phyloP scores from a whole-genome alignment of 2,329 filamentous ascomycete genomes.

The Aspergillus jensenii region DNA sequence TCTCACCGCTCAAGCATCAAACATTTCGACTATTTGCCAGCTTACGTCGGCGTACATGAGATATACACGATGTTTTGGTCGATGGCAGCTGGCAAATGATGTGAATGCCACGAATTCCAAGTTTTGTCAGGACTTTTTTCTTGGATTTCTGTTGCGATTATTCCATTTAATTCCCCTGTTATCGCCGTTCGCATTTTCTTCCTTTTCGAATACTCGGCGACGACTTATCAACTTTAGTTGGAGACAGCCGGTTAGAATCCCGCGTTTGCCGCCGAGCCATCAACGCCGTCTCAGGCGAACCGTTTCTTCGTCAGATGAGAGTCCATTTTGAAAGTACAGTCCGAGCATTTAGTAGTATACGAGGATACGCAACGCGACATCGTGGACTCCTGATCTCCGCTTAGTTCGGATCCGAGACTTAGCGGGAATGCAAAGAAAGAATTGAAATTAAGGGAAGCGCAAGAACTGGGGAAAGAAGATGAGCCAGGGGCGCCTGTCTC shows the following conservation, averaged over 20 bases:
- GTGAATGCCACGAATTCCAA: not conserved
- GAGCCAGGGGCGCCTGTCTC: constrained; percentile 9
- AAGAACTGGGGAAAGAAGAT: not conserved
- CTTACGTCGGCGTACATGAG: constrained; percentile 8
- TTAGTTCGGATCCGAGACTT: not conserved
- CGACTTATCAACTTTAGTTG: not conserved
- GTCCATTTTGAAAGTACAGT: not conserved
- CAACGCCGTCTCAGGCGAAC: not conserved
- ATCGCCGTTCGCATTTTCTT: too few species aligned
- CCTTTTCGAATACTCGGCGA: not conserved
- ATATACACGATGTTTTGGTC: constrained; percentile 6
- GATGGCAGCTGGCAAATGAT: not conserved
- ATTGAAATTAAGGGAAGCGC: not conserved
- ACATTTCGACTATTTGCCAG: not conserved
- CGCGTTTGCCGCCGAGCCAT: constrained; percentile 6
- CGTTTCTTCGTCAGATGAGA: not conserved
- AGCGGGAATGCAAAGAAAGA: not conserved
- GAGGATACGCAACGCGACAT: not conserved
- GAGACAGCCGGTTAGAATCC: not conserved
- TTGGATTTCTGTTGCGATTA: not conserved
- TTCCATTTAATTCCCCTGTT: not conserved
- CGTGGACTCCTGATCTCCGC: not conserved
- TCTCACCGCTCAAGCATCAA: constrained; percentile 20
- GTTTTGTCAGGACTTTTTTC: not conserved
- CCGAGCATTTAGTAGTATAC: not conserved